Percentiles rank a stretch among this genome's conserved stretches.
Conservation (phyloP, 1,139 yeast genomes). For the Debaryomyces fabryi region DNA sequence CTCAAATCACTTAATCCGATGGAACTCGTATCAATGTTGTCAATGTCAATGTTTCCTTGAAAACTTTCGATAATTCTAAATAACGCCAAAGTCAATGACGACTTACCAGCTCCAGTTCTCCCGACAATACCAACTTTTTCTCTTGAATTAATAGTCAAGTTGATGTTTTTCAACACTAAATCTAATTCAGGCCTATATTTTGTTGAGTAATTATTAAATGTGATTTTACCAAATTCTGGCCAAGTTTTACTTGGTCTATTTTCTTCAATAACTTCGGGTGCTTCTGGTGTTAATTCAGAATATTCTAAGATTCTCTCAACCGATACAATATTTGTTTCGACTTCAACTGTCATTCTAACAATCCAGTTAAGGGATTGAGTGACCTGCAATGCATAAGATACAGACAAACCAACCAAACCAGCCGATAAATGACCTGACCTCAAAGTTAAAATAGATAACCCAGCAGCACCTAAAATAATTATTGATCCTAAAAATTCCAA, state of each 20-base stretch:
- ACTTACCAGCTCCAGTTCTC: slow-evolving; percentile 97
- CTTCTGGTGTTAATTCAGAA: slow-evolving; percentile 73
- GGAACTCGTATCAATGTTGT: slow-evolving; percentile 63
- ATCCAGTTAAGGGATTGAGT: slow-evolving; percentile 96
- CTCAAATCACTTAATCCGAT: slow-evolving; percentile 87
- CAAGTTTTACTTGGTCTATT: slow-evolving; percentile 71
- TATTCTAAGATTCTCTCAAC: slow-evolving; percentile 95
- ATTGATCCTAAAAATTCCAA: slow-evolving; percentile 88
- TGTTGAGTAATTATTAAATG: slow-evolving; percentile 75
- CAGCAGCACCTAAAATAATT: slow-evolving; percentile 84
- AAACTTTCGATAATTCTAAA: slow-evolving; percentile 88
- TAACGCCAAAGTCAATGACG: slow-evolving; percentile 84
- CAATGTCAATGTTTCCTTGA: slow-evolving; percentile 73
- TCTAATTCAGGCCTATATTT: slow-evolving; percentile 86
- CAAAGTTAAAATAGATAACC: slow-evolving; percentile 71
- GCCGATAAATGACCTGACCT: slow-evolving; percentile 72
- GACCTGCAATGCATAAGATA: slow-evolving; percentile 87
- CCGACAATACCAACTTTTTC: slow-evolving; percentile 96
- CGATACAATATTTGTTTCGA: slow-evolving; percentile 94
- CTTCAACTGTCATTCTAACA: slow-evolving; percentile 97
- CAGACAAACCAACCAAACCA: slow-evolving; percentile 91
- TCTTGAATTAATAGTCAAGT: slow-evolving; percentile 64
- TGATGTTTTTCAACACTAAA: slow-evolving; percentile 73
- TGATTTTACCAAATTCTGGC: slow-evolving; percentile 79
- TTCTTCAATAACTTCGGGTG: slow-evolving; percentile 71